Base-by-base conservation (phyloP, 371 early-diverging fungal species). In the Pancytospora philotis region DNA sequence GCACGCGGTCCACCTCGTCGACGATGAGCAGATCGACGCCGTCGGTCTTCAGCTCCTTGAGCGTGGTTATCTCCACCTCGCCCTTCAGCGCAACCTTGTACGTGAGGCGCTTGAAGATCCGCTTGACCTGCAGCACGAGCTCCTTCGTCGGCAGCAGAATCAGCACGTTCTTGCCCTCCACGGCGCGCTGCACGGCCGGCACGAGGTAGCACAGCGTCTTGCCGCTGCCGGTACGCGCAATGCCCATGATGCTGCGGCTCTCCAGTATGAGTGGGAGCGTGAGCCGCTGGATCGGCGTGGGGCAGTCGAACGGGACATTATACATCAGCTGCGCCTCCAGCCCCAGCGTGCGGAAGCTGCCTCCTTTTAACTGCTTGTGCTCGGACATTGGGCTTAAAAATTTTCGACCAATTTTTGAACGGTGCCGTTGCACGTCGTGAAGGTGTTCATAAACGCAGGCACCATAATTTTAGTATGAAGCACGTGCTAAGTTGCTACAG, bases 181-280 rank as follows among this genome's bases (percentile, higher is more conserved):
- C 83, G 38, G 94, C 91, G 72, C 84, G 87, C 79, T 94, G 91
- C 39, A 95, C 75, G 10, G 93, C 84, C 0, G 97, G 95, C 41
- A 95, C 77, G 56, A 89, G 85, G 83, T 93, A 98, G 0, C 95
- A 91, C 10, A 90, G 89, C 13, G 97, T 95, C 80, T 98, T 98
- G 66, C 98, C 98, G 67, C 89, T 89, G 48, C 98, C 98, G 0
- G 98, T 98, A 37, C 91, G 83, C n/a, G 96, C 94, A 64, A 89
- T 84, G n/a, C 91, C 93, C 57, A 95, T 84, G 53, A 95, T 85
- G 76, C 94, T 95, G 68, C 90, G 90, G 27, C 93, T 92, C n/a
- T 87, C 80, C 4, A 95, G 81, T 22, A 92, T 89, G n/a, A 90
- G 81, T 19, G 95, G 94, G 62, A 98, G 91, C 6, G 89, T 88